Evolutionary conservation across 1,284 basidiomycete species (phyloP).

Genomic region (Pholiota adiposa): DNA sequence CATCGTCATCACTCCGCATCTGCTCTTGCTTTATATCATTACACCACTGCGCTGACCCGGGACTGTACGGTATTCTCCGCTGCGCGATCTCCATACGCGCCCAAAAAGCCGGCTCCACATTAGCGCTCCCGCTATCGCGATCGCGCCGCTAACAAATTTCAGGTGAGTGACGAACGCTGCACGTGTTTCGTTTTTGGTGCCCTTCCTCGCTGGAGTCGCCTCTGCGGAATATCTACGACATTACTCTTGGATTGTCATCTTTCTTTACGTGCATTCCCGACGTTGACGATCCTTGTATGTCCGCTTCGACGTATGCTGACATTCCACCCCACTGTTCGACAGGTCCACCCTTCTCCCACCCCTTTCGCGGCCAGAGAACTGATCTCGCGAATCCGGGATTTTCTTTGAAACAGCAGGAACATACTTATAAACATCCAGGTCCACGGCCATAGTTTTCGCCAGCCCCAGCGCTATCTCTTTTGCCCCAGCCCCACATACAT

Average conservation of each 20-base stretch:
- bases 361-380: constrained; percentile 1
- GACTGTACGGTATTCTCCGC: background rate
- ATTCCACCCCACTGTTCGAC: constrained; percentile 1
- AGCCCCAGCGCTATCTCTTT: background rate
- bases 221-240: background rate
- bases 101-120: background rate
- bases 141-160: background rate
- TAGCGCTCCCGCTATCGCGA: background rate
- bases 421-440: background rate
- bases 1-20: background rate
- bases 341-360: constrained; percentile 1
- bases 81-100: background rate
- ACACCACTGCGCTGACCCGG: background rate
- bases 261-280: background rate
- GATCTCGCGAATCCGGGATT: constrained; percentile 1
- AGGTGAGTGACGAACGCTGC: background rate
- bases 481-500: no score
- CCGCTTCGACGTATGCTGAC: background rate
- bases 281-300: background rate
- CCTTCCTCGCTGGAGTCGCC: background rate
- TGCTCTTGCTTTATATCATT: background rate
- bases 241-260: background rate
- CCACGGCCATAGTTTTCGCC: background rate
- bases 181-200: background rate
- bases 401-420: background rate